Percentiles rank a stretch among this genome's conserved stretches.
Conservation (phyloP, 2,329 filamentous ascomycete genomes). For the Monilinia aucupariae region DNA sequence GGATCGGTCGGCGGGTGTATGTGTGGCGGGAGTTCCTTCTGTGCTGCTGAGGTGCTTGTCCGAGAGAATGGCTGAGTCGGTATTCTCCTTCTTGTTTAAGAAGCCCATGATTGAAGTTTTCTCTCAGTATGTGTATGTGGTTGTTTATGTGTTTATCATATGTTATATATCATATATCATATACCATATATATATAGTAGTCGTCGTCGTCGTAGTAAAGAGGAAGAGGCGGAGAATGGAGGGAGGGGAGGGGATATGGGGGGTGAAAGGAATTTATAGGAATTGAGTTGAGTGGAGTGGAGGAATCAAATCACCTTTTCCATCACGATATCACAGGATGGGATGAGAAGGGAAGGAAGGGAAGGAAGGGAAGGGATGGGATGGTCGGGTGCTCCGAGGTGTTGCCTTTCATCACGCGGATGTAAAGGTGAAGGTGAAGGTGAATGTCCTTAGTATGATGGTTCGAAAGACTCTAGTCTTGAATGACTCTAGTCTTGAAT, state of each 20-base stretch:
- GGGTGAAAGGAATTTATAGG: not conserved
- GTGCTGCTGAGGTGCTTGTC: constrained; percentile 18
- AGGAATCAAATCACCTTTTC: too few relatives aligned
- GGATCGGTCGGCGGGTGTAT: constrained; percentile 18
- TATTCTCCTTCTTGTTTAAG: constrained; percentile 16
- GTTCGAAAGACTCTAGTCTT: too few relatives aligned
- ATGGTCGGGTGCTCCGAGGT: not conserved
- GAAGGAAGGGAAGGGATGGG: too few relatives aligned
- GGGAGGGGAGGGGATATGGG: constrained; percentile 5
- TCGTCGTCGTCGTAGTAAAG: too few relatives aligned
- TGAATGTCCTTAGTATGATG: too few relatives aligned
- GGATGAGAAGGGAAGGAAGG: too few relatives aligned
- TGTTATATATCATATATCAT: not conserved
- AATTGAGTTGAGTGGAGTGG: constrained; percentile 2
- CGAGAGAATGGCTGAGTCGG: constrained; percentile 6
- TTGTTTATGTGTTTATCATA: not conserved
- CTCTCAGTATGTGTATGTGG: not conserved
- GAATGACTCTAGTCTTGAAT: too few relatives aligned
- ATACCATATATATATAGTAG: too few relatives aligned
- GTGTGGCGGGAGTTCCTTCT: constrained; percentile 17
- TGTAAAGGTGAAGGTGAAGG: too few relatives aligned
- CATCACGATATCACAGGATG: constrained; percentile 4
- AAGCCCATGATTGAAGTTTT: constrained; percentile 15
- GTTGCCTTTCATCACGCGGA: too few relatives aligned
- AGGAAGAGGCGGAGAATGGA: constrained; percentile 5